Evolutionary conservation across 202 grass and related monocot genomes (phyloP), one percentile per base, ranked within the genome.

Genomic region (Musa balbisiana): DNA sequence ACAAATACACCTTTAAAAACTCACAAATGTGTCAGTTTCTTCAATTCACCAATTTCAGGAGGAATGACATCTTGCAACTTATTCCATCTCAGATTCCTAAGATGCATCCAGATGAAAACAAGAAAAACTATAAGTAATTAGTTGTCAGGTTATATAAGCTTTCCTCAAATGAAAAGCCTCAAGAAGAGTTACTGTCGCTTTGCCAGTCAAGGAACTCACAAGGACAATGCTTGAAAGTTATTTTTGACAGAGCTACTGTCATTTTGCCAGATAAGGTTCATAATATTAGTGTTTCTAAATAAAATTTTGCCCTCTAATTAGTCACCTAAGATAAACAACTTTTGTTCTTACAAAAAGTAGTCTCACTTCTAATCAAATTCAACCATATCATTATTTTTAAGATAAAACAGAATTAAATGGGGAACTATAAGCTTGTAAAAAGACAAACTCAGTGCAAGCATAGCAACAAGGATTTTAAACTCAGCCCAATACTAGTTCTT

Each of bases 71-170:
- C 87, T 78, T 95, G 95, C 86, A 99, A 88, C 76, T 99, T 99
- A 87, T 99, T 99, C 95, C 95, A 99, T 88, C 95, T 92, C 82
- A 95, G 66, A 84, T 95, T 95, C 87, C 95, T 99, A 86, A 65
- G 19, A 79, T 53, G 19, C 13, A 12, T 15, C 52, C 21, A 58
- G 29, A 17, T 12, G 20, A 74, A 54, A 29, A 11, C 13, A 58
- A 55, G 14, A 43, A 15, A 26, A 76, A 26, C 9, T 52, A 64
- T 9, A n/a, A 49, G 8, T 11, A 9, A 49, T n/a, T 11, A 65
- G 16, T 66, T 66, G 13, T 13, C 20, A 25, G 23, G 12, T 66
- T 66, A 66, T 66, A 27, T 16, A 66, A 13, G 9, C 63, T 66
- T 66, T 66, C 63, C 17, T 29, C 22, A 14, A 66, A 66, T 12